Base-by-base conservation (phyloP, 2,329 filamentous ascomycete species). In the Hymenoscyphus repandus region DNA sequence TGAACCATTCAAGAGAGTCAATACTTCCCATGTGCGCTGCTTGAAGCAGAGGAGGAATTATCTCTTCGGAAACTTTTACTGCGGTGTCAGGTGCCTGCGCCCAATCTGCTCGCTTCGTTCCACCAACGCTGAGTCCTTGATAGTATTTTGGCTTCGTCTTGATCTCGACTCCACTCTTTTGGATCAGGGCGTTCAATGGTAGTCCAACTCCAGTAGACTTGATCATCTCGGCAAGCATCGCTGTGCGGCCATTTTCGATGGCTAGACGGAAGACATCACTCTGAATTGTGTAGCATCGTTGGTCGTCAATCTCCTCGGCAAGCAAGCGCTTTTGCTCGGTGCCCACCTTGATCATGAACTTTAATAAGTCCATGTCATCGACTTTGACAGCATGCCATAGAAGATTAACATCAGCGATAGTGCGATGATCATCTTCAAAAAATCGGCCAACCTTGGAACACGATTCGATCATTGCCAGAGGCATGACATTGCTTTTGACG, bases 81-180 rank as follows among this genome's bases (percentile, higher is more conserved):
- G 71, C 70, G 11, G 79, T 76, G 2, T 82, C 81, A 4, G 83
- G 82, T 36, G 79, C 80, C 18, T 75, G 76, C 1, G 86, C 86
- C 89, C 88, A 95, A 59, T 91, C 88, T 32, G 73, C 72, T 44
- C 81, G 74, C 67, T 91, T 91, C 66, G 81, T 82, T 2, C 88
- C 88, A 56, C 86, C 83, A 1, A 95, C 84, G 1, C 81, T 84
- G 30, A 92, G 68, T 0, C 89, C 89, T 66, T 88, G 85, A 63
- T 95, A 95, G 65, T 80, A 88, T 15, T 77, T 77, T 1, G 87
- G 80, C 65, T 85, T 87, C 56, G 79, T 72, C 47, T 79, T 74
- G 44, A 83, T 66, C 59, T 85, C 76, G 1, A 85, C 68, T 2
- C 86, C 86, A 50, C 76, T 84, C 50, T 78, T 78, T 67, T 83